Evolutionary conservation across 2,329 filamentous ascomycete genomes (phyloP).

Genomic region (Colletotrichum abscissum): DNA sequence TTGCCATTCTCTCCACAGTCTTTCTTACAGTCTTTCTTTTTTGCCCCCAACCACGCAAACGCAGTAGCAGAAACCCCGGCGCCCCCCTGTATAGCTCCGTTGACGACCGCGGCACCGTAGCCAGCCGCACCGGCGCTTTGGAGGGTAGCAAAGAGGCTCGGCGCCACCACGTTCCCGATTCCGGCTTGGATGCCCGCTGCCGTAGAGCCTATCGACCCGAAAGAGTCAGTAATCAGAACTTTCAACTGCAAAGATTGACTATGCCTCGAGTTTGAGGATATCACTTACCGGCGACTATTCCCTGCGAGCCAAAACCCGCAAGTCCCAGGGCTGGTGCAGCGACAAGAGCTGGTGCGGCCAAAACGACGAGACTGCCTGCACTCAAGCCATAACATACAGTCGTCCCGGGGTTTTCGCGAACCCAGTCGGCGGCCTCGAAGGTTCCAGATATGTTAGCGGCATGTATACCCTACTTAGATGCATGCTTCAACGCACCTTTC

Average conservation of each 20-base stretch:
- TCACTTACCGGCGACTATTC: neutral
- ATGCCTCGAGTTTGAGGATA: too few relatives aligned
- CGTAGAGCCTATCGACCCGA: neutral
- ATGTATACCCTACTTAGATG: accelerated
- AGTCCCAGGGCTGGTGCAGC: neutral
- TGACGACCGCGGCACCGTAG: neutral
- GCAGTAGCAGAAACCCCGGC: neutral
- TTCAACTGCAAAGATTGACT: too few relatives aligned
- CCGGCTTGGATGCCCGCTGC: neutral
- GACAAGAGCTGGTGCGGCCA: neutral
- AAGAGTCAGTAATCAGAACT: neutral
- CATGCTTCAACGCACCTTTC: neutral
- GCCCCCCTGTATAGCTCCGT: neutral
- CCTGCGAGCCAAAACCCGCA: neutral
- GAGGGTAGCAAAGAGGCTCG: neutral
- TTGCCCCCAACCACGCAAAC: neutral
- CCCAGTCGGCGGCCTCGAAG: neutral
- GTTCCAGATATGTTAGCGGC: neutral
- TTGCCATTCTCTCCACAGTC: neutral
- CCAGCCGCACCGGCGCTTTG: neutral
- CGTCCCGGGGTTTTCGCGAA: neutral
- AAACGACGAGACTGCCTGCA: neutral
- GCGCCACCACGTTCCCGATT: constrained; percentile 3
- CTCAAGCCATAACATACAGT: neutral
- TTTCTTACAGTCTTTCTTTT: neutral